Conservation (phyloP, 768 basidiomycete species). For the Vishniacozyma victoriae region DNA sequence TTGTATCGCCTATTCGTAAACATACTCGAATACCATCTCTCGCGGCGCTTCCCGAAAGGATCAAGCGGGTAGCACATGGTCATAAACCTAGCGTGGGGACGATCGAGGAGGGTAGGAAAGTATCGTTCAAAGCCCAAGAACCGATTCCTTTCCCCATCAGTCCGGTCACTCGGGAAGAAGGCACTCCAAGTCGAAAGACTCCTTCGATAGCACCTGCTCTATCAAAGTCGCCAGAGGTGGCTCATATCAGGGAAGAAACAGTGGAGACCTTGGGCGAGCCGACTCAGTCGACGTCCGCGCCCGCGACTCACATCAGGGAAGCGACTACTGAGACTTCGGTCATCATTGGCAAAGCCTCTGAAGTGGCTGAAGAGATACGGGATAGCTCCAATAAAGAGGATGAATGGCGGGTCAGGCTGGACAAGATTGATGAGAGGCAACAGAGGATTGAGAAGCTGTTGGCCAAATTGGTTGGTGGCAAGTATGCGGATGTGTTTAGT, state of each 20-base stretch:
- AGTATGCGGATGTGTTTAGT: too few relatives aligned
- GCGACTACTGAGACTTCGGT: constrained; percentile 3
- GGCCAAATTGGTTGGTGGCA: constrained; percentile 16
- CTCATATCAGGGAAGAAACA: neutral
- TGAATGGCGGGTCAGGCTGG: constrained; percentile 15
- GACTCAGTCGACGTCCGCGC: neutral
- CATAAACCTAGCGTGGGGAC: neutral
- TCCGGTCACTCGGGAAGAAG: neutral
- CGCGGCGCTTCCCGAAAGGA: constrained; percentile 3
- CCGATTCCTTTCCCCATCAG: neutral
- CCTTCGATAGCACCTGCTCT: too few relatives aligned
- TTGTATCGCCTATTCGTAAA: constrained; percentile 14
- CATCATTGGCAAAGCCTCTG: constrained; percentile 33
- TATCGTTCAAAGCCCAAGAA: neutral
- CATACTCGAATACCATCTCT: constrained; percentile 10
- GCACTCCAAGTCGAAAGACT: neutral
- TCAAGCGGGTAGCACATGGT: neutral
- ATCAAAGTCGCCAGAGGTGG: neutral
- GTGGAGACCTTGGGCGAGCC: neutral
- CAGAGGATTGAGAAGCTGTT: constrained; percentile 39
- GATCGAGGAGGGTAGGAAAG: neutral
- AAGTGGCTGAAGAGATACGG: constrained; percentile 9
- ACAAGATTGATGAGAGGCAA: constrained; percentile 36
- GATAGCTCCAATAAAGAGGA: neutral
- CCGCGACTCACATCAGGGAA: neutral